Evolutionary conservation across 495 filamentous ascomycete genomes (phyloP).

Genomic region (Neurospora sp.): DNA sequence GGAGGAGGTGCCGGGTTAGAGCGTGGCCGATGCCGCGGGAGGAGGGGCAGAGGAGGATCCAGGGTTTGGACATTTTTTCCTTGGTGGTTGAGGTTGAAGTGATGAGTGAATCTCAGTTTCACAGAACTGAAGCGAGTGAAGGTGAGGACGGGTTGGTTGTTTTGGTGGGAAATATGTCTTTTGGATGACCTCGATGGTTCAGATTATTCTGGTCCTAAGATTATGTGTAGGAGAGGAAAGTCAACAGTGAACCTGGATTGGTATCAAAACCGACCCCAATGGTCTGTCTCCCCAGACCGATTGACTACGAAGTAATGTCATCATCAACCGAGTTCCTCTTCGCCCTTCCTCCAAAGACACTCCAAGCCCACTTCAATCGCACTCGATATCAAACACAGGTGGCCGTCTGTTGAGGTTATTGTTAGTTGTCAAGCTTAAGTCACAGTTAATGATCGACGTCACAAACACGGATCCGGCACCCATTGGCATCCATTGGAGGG

Average conservation of each 20-base stretch:
- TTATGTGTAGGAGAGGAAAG: too few species aligned
- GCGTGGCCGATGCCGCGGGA: slow-evolving; percentile 68
- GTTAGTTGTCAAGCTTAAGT: not conserved
- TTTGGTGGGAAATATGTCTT: too few species aligned
- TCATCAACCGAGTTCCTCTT: not conserved
- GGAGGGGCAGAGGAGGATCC: slow-evolving; percentile 48
- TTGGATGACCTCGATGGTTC: too few species aligned
- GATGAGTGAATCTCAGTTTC: too few species aligned
- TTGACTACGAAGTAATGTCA: not conserved
- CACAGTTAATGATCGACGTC: not conserved
- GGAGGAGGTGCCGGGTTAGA: slow-evolving; percentile 56
- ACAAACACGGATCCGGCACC: not conserved
- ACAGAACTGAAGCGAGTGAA: too few species aligned
- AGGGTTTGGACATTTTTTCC: slow-evolving; percentile 24
- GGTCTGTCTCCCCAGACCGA: too few species aligned
- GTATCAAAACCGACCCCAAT: too few species aligned
- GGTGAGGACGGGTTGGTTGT: too few species aligned
- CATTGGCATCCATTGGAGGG: not conserved
- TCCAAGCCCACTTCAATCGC: not conserved
- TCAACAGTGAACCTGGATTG: too few species aligned
- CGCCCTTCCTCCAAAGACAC: not conserved
- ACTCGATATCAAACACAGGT: not conserved
- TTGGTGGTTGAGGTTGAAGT: not conserved
- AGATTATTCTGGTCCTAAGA: too few species aligned
- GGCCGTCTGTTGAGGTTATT: not conserved